These are phyloP conservation scores for Exophiala spinifera DNA, from an alignment of 2,329 filamentous ascomycete species.

Conservation along the genomic window DNA sequence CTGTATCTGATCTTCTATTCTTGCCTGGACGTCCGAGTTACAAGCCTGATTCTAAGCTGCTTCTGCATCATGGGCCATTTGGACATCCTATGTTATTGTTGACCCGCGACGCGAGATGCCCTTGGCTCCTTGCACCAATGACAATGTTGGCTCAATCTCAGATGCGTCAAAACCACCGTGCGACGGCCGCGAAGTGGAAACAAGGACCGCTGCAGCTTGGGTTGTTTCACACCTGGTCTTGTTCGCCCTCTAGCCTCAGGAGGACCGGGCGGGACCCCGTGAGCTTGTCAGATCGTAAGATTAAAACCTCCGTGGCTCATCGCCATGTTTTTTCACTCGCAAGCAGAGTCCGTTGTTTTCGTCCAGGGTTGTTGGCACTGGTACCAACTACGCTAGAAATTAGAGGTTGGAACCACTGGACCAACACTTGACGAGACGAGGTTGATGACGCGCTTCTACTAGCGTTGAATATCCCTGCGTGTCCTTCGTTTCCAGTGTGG, in stretches of 20 bases:
- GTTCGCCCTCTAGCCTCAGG: not conserved
- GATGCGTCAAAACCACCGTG: constrained; percentile 13
- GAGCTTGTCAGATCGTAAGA: not conserved
- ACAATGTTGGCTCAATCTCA: constrained; percentile 18
- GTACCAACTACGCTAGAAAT: no score
- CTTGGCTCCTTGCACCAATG: constrained; percentile 11
- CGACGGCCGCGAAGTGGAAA: constrained; percentile 17
- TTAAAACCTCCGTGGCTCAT: not conserved
- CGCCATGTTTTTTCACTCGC: not conserved
- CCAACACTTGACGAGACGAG: not conserved
- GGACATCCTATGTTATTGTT: not conserved
- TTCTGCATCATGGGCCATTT: no score
- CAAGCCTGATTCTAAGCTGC: no score
- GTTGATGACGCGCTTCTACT: constrained; percentile 3
- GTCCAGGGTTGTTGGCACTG: not conserved
- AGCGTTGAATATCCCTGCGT: constrained; percentile 12
- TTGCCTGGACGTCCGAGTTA: no score
- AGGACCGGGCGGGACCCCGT: not conserved
- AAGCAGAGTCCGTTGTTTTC: not conserved
- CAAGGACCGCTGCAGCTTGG: constrained; percentile 23
- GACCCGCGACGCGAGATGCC: not conserved
- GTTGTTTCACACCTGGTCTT: constrained; percentile 23
- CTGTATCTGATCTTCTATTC: no score
- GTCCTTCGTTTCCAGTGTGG: constrained; percentile 11
- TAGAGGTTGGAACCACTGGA: no score